These are phyloP conservation scores for Lagenidium giganteum DNA, from an alignment of 352 stramenopile species.

Conservation along the genomic window DNA sequence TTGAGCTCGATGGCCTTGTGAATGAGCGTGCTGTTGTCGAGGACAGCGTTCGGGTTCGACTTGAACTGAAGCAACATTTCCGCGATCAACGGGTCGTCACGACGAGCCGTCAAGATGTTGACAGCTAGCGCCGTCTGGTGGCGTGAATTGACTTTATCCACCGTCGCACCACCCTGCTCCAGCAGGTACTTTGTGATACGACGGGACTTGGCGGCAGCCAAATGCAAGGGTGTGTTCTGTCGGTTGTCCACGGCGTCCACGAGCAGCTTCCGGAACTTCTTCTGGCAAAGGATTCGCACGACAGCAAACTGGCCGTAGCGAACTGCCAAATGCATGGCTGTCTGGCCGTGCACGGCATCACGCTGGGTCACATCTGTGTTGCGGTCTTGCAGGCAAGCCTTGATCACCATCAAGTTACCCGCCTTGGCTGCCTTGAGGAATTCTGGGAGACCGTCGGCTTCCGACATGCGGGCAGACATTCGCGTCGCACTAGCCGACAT, in stretches of 20 bases:
- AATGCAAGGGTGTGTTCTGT: conserved; percentile 60
- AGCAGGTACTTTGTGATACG: conserved; percentile 70
- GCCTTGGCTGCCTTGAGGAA: conserved; percentile 51
- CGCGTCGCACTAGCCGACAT: conserved; percentile 39
- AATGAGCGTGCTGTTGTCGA: conserved; percentile 55
- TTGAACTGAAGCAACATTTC: conserved; percentile 70
- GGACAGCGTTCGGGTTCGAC: conserved; percentile 43
- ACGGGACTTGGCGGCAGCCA: conserved; percentile 62
- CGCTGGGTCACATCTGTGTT: conserved; percentile 48
- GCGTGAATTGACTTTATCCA: conserved; percentile 47
- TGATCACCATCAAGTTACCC: conserved; percentile 45
- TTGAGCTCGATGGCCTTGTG: conserved; percentile 58
- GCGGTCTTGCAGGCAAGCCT: conserved; percentile 32
- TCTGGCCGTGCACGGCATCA: conserved; percentile 56
- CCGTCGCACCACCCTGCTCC: conserved; percentile 48
- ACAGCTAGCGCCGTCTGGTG: conserved; percentile 60
- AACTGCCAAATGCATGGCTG: conserved; percentile 62
- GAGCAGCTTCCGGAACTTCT: conserved; percentile 38
- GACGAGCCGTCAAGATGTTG: conserved; percentile 60
- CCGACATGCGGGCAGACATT: too few relatives aligned
- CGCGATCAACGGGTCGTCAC: conserved; percentile 57
- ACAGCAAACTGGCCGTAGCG: conserved; percentile 60
- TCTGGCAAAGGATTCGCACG: conserved; percentile 55
- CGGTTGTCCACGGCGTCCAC: conserved; percentile 64
- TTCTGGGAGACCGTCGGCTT: conserved; percentile 37